Conservation (phyloP, 2,329 filamentous ascomycete species). For the Dothiorella sarmentorum region DNA sequence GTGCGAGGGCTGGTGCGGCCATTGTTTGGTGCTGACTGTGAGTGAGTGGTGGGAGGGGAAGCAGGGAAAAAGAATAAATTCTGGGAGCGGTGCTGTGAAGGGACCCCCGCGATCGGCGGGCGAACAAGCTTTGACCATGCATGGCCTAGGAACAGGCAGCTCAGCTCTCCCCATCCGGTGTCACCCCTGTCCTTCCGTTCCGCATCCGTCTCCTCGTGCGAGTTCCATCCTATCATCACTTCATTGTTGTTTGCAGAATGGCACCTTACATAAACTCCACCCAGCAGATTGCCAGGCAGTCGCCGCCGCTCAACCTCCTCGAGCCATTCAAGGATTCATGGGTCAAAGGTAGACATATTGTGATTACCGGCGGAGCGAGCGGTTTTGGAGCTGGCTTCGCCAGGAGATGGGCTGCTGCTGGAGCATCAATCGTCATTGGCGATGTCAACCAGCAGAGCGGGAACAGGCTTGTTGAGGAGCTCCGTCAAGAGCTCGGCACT, state of each 20-base stretch:
- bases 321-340: constrained; percentile 35
- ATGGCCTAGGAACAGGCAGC: background rate
- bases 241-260: no score
- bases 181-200: background rate
- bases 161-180: background rate
- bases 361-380: constrained; percentile 40
- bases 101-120: background rate
- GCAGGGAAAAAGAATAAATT: background rate
- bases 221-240: no score
- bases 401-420: constrained; percentile 34
- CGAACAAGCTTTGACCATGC: background rate
- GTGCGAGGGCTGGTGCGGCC: background rate
- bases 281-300: constrained; percentile 29
- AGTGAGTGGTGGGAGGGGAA: background rate
- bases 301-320: constrained; percentile 37
- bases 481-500: constrained; percentile 28
- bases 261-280: constrained; percentile 21
- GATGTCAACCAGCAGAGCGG: constrained; percentile 58
- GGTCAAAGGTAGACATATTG: constrained; percentile 37
- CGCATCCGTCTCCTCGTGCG: background rate
- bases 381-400: constrained; percentile 41
- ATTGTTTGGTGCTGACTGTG: background rate
- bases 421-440: constrained; percentile 60
- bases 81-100: background rate
- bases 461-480: constrained; percentile 48